phyloP scores from a whole-genome alignment of 306 rosid genomes.

The Trifolium fragiferum region DNA sequence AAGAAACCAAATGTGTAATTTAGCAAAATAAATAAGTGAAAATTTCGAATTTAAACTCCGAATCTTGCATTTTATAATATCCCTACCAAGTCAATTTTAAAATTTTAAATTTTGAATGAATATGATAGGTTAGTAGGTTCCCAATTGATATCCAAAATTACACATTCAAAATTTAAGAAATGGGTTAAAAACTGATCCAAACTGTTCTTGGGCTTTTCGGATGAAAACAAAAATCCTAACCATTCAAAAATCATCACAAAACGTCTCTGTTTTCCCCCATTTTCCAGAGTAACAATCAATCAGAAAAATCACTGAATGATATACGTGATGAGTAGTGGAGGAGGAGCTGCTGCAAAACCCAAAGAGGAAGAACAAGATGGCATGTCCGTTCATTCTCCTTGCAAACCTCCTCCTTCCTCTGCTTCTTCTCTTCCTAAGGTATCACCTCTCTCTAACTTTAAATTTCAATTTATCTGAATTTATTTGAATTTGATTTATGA shows the following conservation, averaged over 20 bases:
- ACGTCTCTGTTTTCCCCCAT: neutral
- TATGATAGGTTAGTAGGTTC: too few species aligned
- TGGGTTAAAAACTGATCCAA: neutral
- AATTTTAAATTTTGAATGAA: too few species aligned
- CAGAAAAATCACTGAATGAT: neutral
- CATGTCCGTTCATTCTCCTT: slow-evolving; percentile 93
- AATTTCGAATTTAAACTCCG: too few species aligned
- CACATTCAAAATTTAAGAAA: too few species aligned
- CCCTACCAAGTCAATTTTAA: too few species aligned
- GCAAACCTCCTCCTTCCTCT: slow-evolving; percentile 97
- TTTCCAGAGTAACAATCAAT: slow-evolving; percentile 1
- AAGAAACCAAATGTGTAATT: too few species aligned
- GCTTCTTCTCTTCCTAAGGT: slow-evolving; percentile 93
- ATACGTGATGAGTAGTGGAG: slow-evolving; percentile 59
- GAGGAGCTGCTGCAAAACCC: slow-evolving; percentile 65
- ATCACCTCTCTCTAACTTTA: slow-evolving; percentile 35
- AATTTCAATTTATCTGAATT: neutral
- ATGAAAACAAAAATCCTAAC: slow-evolving; percentile 60
- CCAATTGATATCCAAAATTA: too few species aligned
- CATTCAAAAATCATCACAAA: slow-evolving; percentile 5
- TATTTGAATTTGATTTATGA: slow-evolving; percentile 16
- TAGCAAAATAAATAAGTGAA: too few species aligned
- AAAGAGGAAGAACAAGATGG: slow-evolving; percentile 96
- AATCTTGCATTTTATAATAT: too few species aligned
- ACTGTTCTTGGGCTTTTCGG: slow-evolving; percentile 6